Conservation (phyloP, 2,329 filamentous ascomycete genomes). For the Dactylellina parvicollis region DNA sequence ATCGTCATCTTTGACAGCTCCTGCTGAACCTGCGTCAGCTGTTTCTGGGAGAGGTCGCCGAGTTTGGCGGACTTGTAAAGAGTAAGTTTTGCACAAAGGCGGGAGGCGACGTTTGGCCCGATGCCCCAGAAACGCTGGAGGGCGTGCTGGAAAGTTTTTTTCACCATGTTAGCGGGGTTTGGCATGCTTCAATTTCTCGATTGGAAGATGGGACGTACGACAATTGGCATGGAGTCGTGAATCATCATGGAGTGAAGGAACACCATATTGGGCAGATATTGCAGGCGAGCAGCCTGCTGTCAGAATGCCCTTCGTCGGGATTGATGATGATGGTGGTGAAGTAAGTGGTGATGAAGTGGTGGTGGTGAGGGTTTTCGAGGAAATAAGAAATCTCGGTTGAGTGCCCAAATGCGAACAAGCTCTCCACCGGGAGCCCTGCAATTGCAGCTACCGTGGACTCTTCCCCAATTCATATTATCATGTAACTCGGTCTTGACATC, state of each 20-base stretch:
- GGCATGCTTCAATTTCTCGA: slow-evolving; percentile 22
- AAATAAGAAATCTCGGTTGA: slow-evolving; percentile 4
- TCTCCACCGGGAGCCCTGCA: not conserved
- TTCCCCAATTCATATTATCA: not conserved
- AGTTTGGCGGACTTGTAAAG: slow-evolving; percentile 86
- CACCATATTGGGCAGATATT: slow-evolving; percentile 65
- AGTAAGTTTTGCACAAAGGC: slow-evolving; percentile 85
- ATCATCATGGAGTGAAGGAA: slow-evolving; percentile 90
- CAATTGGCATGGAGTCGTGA: slow-evolving; percentile 81
- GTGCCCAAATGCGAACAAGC: slow-evolving; percentile 9
- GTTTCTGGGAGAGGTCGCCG: slow-evolving; percentile 77
- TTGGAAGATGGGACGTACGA: slow-evolving; percentile 67
- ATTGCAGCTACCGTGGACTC: slow-evolving; percentile 36
- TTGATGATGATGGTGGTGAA: not conserved
- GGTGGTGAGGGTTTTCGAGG: not conserved
- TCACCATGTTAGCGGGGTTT: slow-evolving; percentile 3
- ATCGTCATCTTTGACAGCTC: slow-evolving; percentile 92
- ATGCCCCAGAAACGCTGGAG: slow-evolving; percentile 89
- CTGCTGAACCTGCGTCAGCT: slow-evolving; percentile 81
- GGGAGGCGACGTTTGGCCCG: slow-evolving; percentile 73
- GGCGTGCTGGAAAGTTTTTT: slow-evolving; percentile 67
- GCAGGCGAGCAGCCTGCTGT: not conserved
- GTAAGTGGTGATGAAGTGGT: not conserved
- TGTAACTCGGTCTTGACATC: too few relatives aligned
- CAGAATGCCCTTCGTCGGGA: not conserved